These are phyloP conservation scores for Polytrichum commune DNA, from an alignment of 225 moss, liverwort and hornwort species.

Conservation along the genomic window DNA sequence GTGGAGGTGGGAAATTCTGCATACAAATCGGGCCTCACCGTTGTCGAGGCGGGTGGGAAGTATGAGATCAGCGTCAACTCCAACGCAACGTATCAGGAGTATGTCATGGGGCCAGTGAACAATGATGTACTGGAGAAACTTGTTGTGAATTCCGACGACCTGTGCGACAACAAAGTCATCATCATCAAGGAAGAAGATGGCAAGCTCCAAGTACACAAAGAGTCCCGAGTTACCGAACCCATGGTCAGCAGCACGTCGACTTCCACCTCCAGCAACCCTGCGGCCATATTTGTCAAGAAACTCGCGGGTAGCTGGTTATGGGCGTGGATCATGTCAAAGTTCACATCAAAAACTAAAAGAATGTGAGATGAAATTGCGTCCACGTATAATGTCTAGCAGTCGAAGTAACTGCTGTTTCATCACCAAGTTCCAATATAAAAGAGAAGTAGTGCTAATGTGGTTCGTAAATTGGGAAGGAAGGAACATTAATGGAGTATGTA, in stretches of 20 bases:
- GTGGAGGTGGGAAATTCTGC: constrained; percentile 25
- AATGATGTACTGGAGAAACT: constrained; percentile 10
- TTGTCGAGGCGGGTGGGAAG: constrained; percentile 16
- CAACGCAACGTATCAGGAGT: constrained; percentile 46
- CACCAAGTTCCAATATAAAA: too few species aligned
- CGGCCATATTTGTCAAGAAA: constrained; percentile 4
- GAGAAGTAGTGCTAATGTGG: too few species aligned
- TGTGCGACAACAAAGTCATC: constrained; percentile 32
- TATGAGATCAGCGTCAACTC: constrained; percentile 22
- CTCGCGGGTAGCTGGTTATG: constrained; percentile 19
- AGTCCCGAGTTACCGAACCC: constrained; percentile 2
- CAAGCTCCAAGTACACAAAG: constrained; percentile 19
- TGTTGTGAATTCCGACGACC: constrained; percentile 41
- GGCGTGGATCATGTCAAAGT: constrained; percentile 23
- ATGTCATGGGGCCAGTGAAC: constrained; percentile 3
- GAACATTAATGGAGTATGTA: too few species aligned
- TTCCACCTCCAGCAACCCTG: not conserved
- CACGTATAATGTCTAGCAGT: too few species aligned
- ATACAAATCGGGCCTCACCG: constrained; percentile 10
- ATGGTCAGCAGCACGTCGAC: not conserved
- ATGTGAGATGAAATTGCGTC: too few species aligned
- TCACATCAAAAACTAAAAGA: too few species aligned
- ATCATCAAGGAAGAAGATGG: constrained; percentile 38
- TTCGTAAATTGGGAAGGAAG: too few species aligned
- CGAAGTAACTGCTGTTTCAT: too few species aligned